Evolutionary conservation across 139 green algal species (phyloP).

Genomic region (Eudorina sp.): DNA sequence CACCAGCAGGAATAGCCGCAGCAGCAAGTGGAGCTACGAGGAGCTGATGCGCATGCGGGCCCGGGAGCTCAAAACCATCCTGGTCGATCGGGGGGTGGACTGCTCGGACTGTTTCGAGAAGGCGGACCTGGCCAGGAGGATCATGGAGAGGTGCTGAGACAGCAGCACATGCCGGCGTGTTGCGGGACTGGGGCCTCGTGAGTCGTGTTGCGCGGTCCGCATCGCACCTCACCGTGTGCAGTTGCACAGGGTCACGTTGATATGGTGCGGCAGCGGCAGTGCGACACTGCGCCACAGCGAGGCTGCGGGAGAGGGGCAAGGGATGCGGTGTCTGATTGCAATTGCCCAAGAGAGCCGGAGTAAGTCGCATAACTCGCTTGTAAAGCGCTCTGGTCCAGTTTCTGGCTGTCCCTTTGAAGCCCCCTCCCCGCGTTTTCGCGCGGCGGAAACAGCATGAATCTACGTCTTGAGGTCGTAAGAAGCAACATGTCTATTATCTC

Average conservation of each 20-base stretch:
- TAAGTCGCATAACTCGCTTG: no score
- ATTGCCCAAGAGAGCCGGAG: no score
- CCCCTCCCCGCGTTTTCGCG: no score
- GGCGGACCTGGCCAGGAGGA: constrained; percentile 22
- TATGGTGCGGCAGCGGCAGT: neutral
- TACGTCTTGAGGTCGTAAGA: no score
- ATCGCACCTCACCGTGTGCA: no score
- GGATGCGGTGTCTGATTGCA: neutral
- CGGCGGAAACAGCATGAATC: no score
- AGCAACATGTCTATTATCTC: no score
- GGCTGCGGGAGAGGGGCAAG: neutral
- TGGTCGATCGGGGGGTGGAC: constrained; percentile 54
- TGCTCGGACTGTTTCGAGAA: constrained; percentile 71
- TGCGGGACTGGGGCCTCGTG: neutral
- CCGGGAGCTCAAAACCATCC: constrained; percentile 58
- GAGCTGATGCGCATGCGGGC: constrained; percentile 58
- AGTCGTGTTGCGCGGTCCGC: no score
- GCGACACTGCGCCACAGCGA: neutral
- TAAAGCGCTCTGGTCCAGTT: no score
- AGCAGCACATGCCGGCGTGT: neutral
- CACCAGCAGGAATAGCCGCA: neutral
- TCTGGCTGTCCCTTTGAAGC: no score
- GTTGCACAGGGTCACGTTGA: neutral
- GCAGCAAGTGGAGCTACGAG: constrained; percentile 28
- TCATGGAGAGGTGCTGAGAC: constrained; percentile 28